phyloP scores from a whole-genome alignment of 2,329 filamentous ascomycete genomes.

The Sphaerulina musiva region DNA sequence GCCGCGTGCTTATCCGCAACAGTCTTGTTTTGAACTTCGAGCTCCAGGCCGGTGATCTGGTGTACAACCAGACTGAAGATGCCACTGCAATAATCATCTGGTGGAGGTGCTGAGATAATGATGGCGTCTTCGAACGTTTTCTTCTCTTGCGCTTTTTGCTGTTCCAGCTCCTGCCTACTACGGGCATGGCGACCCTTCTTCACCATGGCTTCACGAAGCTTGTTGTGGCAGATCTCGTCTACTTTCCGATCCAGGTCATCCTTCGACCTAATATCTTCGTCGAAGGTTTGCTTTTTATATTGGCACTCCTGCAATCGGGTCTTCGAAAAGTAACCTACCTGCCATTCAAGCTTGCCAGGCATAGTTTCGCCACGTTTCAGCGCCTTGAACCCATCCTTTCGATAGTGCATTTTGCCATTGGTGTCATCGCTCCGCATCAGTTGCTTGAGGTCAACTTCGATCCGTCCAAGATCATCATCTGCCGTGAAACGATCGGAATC shows the following conservation, averaged over 20 bases:
- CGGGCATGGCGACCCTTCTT: constrained; percentile 43
- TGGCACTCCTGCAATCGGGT: constrained; percentile 57
- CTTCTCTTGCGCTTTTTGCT: constrained; percentile 62
- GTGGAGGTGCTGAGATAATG: constrained; percentile 61
- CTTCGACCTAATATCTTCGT: constrained; percentile 51
- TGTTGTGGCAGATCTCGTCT: constrained; percentile 48
- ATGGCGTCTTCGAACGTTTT: constrained; percentile 53
- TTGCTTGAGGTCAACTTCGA: constrained; percentile 61
- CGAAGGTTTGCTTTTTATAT: constrained; percentile 54
- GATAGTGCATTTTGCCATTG: constrained; percentile 55
- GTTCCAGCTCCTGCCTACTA: constrained; percentile 51
- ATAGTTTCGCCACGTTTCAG: constrained; percentile 60
- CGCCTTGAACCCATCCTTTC: constrained; percentile 59
- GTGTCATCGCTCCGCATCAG: constrained; percentile 56
- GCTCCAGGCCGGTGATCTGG: constrained; percentile 62
- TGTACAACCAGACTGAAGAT: constrained; percentile 66
- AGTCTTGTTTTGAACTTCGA: constrained; percentile 53
- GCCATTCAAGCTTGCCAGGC: constrained; percentile 64
- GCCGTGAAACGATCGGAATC: constrained; percentile 67
- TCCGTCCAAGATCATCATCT: constrained; percentile 67
- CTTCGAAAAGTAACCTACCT: constrained; percentile 65
- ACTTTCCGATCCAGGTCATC: constrained; percentile 56
- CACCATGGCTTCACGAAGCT: constrained; percentile 59
- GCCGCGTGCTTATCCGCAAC: constrained; percentile 43
- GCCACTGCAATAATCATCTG: constrained; percentile 56